Percentiles rank a stretch among this genome's conserved stretches.
phyloP scores from a whole-genome alignment of 192 early-diverging fungal species.

The Phycomyces blakesleeanus region DNA sequence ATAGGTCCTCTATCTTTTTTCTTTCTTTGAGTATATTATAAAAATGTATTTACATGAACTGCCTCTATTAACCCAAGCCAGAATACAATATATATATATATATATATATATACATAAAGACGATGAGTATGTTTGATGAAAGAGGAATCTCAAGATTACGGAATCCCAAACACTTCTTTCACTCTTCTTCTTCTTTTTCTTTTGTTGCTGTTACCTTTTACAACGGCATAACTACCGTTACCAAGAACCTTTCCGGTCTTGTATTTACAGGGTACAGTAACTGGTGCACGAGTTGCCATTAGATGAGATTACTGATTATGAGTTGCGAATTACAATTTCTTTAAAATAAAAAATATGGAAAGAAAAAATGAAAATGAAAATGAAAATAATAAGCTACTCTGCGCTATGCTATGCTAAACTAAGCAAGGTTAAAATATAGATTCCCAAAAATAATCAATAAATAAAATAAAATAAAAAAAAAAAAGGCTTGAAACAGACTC shows the following conservation, averaged over 20 bases:
- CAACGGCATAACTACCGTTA: constrained; percentile 64
- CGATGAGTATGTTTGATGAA: no score
- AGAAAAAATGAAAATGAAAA: not conserved
- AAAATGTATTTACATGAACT: constrained; percentile 42
- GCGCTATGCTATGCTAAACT: no score
- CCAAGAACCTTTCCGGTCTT: constrained; percentile 64
- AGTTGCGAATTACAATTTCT: no score
- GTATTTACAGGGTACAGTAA: constrained; percentile 55
- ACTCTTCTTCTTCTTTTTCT: not conserved
- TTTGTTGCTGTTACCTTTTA: constrained; percentile 48
- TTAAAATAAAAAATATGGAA: no score
- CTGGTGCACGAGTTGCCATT: constrained; percentile 3
- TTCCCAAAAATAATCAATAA: no score
- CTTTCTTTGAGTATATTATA: not conserved
- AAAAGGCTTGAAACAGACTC: not conserved
- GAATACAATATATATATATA: no score
- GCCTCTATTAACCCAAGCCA: constrained; percentile 42
- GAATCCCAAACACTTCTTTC: not conserved
- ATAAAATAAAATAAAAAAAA: no score
- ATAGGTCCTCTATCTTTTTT: no score
- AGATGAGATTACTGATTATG: no score
- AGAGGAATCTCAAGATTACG: not conserved
- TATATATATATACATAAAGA: no score
- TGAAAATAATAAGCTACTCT: no score
- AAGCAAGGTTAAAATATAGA: no score